Evolutionary conservation across 495 filamentous ascomycete genomes (phyloP), one percentile per base, ranked within the genome.

Genomic region (Trichoderma parareesei): DNA sequence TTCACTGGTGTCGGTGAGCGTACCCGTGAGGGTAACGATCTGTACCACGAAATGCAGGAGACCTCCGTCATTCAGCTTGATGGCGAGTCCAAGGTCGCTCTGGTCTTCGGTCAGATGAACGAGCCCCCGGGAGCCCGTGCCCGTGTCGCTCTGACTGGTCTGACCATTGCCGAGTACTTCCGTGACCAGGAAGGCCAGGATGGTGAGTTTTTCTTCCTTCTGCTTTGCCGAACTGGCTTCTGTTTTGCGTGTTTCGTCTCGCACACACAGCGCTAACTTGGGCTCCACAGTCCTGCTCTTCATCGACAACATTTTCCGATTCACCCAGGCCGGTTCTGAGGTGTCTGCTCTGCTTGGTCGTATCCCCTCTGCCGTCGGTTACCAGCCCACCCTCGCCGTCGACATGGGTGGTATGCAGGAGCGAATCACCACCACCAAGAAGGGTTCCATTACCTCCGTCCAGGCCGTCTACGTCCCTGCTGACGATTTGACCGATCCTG

Each of bases 31-130:
- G 94, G 94, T 88, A 98, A 98, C 88, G 94, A 98, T 88, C 82
- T 98, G 86, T 98, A 98, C 89, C 95, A 98, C 85, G 94, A 98
- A 90, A 98, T 98, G 94, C 94, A 98, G 85, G 93, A 98, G 85
- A 98, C 94, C 75, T 87, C 88, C 82, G 94, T 98, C 87, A 98
- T 98, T 82, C 84, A 98, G 80, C 91, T 98, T 67, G 94, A 98
- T 68, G 94, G 94, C 81, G 92, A 96, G 73, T 98, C 94, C 78
- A 98, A 98, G 89, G 94, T 98, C 82, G 91, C 94, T 68, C 86
- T 98, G 69, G 94, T 98, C 69, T 98, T 98, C 85, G 94, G 94
- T 85, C 94, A 98, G 85, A 98, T 98, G 94, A 98, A 98, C 87
- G 94, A 98, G 83, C 94, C 94, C 77, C 94, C 94, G 66, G 94